Evolutionary conservation across 805 yeast species (phyloP).

Genomic region (Metschnikowia kunwiensis): DNA sequence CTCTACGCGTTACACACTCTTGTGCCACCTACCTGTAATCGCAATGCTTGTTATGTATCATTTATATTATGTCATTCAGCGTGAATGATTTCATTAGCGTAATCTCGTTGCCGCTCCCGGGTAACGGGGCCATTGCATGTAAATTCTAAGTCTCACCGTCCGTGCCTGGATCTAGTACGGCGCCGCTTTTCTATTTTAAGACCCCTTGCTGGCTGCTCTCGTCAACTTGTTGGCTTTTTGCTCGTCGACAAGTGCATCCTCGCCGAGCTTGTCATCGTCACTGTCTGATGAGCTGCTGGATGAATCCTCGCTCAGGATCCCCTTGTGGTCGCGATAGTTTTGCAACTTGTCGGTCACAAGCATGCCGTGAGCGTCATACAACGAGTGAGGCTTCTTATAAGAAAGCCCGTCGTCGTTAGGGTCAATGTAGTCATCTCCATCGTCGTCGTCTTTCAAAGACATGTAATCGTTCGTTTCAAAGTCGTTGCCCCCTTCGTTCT

Average conservation of each 20-base stretch:
- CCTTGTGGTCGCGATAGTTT: slow-evolving; percentile 4
- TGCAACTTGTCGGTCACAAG: slow-evolving; percentile 16
- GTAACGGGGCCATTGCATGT: slow-evolving; percentile 2
- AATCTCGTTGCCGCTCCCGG: slow-evolving; percentile 10
- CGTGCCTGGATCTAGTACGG: neutral
- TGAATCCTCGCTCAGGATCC: slow-evolving; percentile 27
- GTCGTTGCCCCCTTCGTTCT: slow-evolving; percentile 10
- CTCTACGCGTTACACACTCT: too few species aligned
- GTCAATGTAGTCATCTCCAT: slow-evolving; percentile 70
- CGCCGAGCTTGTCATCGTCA: slow-evolving; percentile 23
- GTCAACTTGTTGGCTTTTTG: slow-evolving; percentile 30
- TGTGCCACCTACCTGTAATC: too few species aligned
- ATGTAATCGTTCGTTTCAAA: slow-evolving; percentile 10
- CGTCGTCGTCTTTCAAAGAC: slow-evolving; percentile 31
- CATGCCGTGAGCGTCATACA: slow-evolving; percentile 46
- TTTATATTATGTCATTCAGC: slow-evolving; percentile 5
- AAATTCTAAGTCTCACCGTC: slow-evolving; percentile 4
- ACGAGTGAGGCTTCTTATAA: slow-evolving; percentile 60
- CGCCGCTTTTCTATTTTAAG: slow-evolving; percentile 1
- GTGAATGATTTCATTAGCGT: slow-evolving; percentile 6
- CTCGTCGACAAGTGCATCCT: slow-evolving; percentile 21
- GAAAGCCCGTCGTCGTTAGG: slow-evolving; percentile 82
- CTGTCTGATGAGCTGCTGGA: slow-evolving; percentile 31
- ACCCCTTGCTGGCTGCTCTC: slow-evolving; percentile 41
- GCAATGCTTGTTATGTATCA: slow-evolving; percentile 2